Percentiles rank a stretch among this genome's conserved stretches.
phyloP scores from a whole-genome alignment of 225 moss, liverwort and hornwort genomes.

The Marchantia paleacea region DNA sequence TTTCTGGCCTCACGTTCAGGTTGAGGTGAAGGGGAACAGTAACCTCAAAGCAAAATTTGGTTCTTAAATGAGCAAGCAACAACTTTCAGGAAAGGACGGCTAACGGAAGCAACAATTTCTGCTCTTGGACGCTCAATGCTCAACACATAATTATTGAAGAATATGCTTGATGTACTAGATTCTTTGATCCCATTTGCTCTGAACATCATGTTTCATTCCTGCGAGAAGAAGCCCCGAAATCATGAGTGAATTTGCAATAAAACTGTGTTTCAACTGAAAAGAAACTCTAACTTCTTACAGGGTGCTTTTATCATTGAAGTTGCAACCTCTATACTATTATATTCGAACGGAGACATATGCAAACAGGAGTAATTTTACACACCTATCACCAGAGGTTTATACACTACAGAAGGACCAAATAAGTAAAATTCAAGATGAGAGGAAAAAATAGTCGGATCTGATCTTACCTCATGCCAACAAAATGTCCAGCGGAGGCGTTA shows the following conservation, averaged over 20 bases:
- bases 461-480: constrained; percentile 47
- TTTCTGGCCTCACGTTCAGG: constrained; percentile 1
- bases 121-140: constrained; percentile 7
- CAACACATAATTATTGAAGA: constrained; percentile 12
- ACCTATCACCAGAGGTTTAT: too few relatives aligned
- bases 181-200: constrained; percentile 5
- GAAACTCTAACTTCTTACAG: not conserved
- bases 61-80: constrained; percentile 10
- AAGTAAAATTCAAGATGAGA: not conserved
- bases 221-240: not conserved
- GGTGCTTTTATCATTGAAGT: not conserved
- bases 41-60: constrained; percentile 14
- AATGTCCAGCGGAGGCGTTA: constrained; percentile 30
- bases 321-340: too few relatives aligned
- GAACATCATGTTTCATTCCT: constrained; percentile 4
- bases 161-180: not conserved
- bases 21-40: not conserved
- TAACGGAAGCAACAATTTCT: constrained; percentile 5
- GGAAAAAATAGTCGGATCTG: not conserved
- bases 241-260: not conserved
- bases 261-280: too few relatives aligned
- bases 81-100: not conserved
- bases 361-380: not conserved
- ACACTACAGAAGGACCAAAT: not conserved
- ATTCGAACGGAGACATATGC: not conserved